Conservation (phyloP, 768 basidiomycete species). For the Calocera cornea region DNA sequence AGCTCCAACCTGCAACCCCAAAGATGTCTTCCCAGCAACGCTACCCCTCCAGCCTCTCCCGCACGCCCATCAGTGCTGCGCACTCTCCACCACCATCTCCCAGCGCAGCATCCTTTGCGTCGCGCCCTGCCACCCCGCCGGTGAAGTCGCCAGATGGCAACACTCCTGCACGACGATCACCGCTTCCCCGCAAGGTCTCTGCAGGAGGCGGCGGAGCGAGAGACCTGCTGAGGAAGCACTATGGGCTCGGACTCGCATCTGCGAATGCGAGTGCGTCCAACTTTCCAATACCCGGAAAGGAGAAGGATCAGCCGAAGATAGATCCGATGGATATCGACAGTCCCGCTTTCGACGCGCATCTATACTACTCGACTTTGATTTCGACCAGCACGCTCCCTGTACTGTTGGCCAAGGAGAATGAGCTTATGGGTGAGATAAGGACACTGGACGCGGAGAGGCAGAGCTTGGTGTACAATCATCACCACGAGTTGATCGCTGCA, state of each 20-base stretch:
- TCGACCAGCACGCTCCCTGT: slow-evolving; percentile 61
- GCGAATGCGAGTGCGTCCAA: neutral
- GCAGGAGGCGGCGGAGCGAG: slow-evolving; percentile 38
- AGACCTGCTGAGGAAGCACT: slow-evolving; percentile 72
- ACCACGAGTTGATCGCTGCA: slow-evolving; percentile 87
- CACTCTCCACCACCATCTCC: neutral
- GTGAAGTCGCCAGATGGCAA: slow-evolving; percentile 14
- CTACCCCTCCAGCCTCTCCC: neutral
- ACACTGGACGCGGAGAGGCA: slow-evolving; percentile 79
- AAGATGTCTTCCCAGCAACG: neutral
- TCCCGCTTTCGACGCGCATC: slow-evolving; percentile 63
- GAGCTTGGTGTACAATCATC: slow-evolving; percentile 86
- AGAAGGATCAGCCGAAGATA: slow-evolving; percentile 25
- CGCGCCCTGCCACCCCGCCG: slow-evolving; percentile 15
- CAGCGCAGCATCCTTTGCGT: neutral
- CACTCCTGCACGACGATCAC: slow-evolving; percentile 12
- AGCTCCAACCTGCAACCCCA: neutral
- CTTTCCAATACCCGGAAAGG: slow-evolving; percentile 53
- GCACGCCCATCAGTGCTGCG: neutral
- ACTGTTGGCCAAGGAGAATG: slow-evolving; percentile 69
- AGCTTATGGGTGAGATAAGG: slow-evolving; percentile 69
- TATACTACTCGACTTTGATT: slow-evolving; percentile 76
- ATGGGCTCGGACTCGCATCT: slow-evolving; percentile 45
- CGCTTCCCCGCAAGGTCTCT: slow-evolving; percentile 18
- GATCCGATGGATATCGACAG: slow-evolving; percentile 81